Evolutionary conservation across 768 basidiomycete genomes (phyloP).

Genomic region (Xerocomus potaroensis): DNA sequence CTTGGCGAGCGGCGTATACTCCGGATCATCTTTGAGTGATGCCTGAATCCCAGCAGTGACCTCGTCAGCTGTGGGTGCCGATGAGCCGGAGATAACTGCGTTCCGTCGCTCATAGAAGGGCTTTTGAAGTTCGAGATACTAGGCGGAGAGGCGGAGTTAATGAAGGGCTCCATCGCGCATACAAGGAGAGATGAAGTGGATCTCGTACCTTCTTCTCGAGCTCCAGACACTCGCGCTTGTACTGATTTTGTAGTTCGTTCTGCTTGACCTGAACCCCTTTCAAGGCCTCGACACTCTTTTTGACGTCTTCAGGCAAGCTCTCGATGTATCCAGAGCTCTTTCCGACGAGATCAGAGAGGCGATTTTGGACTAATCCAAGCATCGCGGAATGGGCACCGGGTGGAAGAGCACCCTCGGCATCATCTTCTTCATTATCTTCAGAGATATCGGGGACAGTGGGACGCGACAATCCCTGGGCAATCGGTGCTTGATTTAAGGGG

Average conservation of each 20-base stretch:
- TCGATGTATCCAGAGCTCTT: constrained; percentile 95
- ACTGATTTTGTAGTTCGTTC: constrained; percentile 81
- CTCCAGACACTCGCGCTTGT: constrained; percentile 92
- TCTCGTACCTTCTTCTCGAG: constrained; percentile 86
- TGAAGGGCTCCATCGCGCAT: constrained; percentile 11
- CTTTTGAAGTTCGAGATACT: constrained; percentile 74
- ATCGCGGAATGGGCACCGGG: constrained; percentile 58
- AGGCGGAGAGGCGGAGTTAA: constrained; percentile 1
- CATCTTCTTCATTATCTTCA: constrained; percentile 75
- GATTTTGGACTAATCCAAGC: constrained; percentile 83
- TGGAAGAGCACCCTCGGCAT: constrained; percentile 42
- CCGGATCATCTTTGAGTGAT: constrained; percentile 70
- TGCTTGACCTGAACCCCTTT: constrained; percentile 94
- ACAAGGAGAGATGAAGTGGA: constrained; percentile 7
- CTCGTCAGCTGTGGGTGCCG: constrained; percentile 73
- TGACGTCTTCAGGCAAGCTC: constrained; percentile 73
- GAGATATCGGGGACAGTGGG: constrained; percentile 87
- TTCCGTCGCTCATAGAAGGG: constrained; percentile 86
- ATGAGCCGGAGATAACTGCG: constrained; percentile 76
- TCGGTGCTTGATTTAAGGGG: constrained; percentile 76
- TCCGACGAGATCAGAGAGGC: constrained; percentile 80
- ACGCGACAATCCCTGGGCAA: constrained; percentile 73
- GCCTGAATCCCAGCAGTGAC: constrained; percentile 74
- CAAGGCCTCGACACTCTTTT: constrained; percentile 82
- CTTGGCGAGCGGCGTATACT: constrained; percentile 58